These are phyloP conservation scores for Epichloe sp. DNA, from an alignment of 2,329 filamentous ascomycete species.

Conservation along the genomic window DNA sequence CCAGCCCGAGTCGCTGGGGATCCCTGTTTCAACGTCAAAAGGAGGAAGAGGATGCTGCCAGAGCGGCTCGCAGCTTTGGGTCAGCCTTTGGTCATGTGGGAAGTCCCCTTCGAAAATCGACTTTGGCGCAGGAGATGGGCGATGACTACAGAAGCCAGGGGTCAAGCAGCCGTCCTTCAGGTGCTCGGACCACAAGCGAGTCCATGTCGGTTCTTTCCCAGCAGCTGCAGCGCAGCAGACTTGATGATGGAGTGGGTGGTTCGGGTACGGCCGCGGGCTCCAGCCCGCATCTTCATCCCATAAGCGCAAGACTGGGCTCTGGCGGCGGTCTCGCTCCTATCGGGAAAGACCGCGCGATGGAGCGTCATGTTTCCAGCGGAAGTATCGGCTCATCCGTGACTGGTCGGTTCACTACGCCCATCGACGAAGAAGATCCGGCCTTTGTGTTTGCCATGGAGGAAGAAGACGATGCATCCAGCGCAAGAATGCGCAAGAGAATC, in stretches of 20 bases:
- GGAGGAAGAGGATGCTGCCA: constrained; percentile 39
- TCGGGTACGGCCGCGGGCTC: constrained; percentile 21
- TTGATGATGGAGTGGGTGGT: constrained; percentile 27
- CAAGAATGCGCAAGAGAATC: constrained; percentile 34
- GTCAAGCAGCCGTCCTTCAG: constrained; percentile 26
- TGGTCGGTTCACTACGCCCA: constrained; percentile 49
- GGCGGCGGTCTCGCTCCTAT: constrained; percentile 24
- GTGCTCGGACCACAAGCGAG: constrained; percentile 31
- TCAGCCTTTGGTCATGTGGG: constrained; percentile 56
- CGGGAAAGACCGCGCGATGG: constrained; percentile 30
- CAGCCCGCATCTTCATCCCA: constrained; percentile 39
- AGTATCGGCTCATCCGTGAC: constrained; percentile 42
- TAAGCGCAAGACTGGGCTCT: constrained; percentile 28
- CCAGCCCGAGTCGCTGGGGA: constrained; percentile 49
- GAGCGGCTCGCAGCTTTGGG: constrained; percentile 22
- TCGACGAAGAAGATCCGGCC: constrained; percentile 50
- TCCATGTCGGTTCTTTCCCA: constrained; percentile 46
- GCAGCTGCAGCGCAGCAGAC: constrained; percentile 46
- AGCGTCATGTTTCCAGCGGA: constrained; percentile 46
- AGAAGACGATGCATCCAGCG: constrained; percentile 37
- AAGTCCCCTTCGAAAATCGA: constrained; percentile 50
- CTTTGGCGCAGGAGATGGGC: constrained; percentile 41
- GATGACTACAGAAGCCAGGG: constrained; percentile 21
- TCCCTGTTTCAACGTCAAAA: constrained; percentile 46
- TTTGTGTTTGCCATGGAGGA: constrained; percentile 57